Base-by-base conservation (phyloP, 2,329 filamentous ascomycete species). In the Neonectria neomacrospora region DNA sequence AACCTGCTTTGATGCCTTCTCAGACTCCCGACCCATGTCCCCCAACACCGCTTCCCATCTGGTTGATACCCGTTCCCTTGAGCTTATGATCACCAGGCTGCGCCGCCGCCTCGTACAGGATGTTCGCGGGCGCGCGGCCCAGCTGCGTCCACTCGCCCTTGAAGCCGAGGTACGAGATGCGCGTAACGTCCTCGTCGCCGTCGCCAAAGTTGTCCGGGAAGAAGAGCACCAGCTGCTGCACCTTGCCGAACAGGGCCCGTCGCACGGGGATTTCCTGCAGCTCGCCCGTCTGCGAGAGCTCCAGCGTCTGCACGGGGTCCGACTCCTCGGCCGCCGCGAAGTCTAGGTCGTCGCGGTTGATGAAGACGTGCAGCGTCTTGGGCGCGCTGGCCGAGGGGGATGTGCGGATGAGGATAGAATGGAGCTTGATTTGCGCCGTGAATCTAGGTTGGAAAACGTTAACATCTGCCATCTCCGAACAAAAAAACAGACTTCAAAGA, bases 81-180 rank as follows among this genome's bases (percentile, higher is more conserved):
- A 90, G 23, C 80, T 86, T 87, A 80, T 99, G 96, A 80, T 99
- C 96, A 50, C 82, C 87, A 12, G 95, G 96, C 77, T 97, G 97
- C 37, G 96, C 91, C 26, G 95, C 95, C 18, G 94, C 91, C 85
- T 99, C 96, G 78, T 98, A 99, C 64, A 97, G 74, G 71, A 98
- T 95, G 70, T 91, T 93, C 7, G 91, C 83, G 1, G 96, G 94
- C 75, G 77, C 80, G 65, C 75, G 74, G 22, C 91, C 96, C 74
- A 97, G 79, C 76, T 90, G 89, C 87, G 96, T 96, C 85, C 93
- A 98, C 79, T 97, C 93, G 23, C 96, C 96, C 80, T 93, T 94
- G 82, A 99, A 98, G 1, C 92, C 96, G 60, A 98, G 67, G 80
- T 97, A 99, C 65, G 85, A 89, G 2, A 98, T 77, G 52, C 89